A percentile compares a stretch with the other conserved stretches of the same genome.
phyloP scores from a whole-genome alignment of 208 protist species.

The Trypanosoma caninum region DNA sequence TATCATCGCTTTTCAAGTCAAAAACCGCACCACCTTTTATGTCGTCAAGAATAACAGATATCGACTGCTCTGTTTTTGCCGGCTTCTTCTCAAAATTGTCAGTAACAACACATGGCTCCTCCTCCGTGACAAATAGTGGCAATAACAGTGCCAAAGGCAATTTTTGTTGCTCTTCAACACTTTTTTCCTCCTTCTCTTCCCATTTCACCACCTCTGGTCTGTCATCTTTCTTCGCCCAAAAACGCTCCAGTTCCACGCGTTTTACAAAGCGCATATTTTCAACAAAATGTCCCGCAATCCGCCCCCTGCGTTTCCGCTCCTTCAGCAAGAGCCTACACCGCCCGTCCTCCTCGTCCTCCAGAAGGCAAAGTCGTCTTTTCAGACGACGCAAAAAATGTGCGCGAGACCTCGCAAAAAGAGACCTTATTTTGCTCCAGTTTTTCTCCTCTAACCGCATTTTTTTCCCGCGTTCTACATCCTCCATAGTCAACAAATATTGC shows the following conservation, averaged over 20 bases:
- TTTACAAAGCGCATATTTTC: neutral
- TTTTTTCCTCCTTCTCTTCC: too few relatives aligned
- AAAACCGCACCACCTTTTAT: too few relatives aligned
- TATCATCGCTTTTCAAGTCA: neutral
- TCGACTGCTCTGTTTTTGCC: too few relatives aligned
- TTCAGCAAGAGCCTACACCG: conserved; percentile 4
- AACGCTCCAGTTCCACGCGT: neutral
- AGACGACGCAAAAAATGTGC: neutral
- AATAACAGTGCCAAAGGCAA: too few relatives aligned
- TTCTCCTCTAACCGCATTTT: neutral
- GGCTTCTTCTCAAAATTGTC: too few relatives aligned
- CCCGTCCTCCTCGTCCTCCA: conserved; percentile 1
- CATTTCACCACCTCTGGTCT: too few relatives aligned
- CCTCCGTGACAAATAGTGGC: too few relatives aligned
- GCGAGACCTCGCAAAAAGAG: neutral
- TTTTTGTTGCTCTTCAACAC: too few relatives aligned
- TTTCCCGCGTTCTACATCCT: neutral
- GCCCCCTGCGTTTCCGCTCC: neutral
- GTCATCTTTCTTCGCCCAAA: neutral
- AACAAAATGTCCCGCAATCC: neutral
- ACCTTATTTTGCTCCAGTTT: neutral
- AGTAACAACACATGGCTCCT: too few relatives aligned
- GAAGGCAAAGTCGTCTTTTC: neutral
- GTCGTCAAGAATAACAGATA: too few relatives aligned
- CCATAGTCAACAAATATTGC: neutral